These are phyloP conservation scores for Ustilago cynodontis DNA, from an alignment of 1,284 basidiomycete genomes.

Conservation along the genomic window DNA sequence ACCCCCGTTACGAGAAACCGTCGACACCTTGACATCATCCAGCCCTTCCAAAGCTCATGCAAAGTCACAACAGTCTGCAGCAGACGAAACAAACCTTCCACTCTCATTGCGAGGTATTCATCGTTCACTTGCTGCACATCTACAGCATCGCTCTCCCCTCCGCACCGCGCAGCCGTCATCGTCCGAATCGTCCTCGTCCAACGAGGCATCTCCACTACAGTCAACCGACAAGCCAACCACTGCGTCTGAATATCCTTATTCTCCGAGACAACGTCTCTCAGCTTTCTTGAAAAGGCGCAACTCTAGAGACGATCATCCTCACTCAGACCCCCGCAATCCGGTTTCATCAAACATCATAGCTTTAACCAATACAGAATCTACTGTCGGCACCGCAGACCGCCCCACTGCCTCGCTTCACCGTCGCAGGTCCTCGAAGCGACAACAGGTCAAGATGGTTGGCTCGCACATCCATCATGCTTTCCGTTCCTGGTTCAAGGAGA, in stretches of 20 bases:
- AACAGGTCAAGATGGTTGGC: conserved; percentile 61
- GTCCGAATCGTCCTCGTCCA: not conserved
- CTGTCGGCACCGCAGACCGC: not conserved
- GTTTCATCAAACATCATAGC: not conserved
- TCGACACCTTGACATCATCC: not conserved
- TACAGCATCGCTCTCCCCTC: conserved; percentile 20
- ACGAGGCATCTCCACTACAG: not conserved
- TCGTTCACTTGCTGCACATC: conserved; percentile 29
- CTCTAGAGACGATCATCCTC: conserved; percentile 6
- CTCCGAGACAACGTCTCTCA: conserved; percentile 20
- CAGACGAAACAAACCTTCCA: conserved; percentile 5
- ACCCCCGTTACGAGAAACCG: not conserved
- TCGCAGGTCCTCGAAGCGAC: conserved; percentile 32
- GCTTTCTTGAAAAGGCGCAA: conserved; percentile 21
- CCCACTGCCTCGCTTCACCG: conserved; percentile 21
- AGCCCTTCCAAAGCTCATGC: not conserved
- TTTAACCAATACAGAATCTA: not conserved
- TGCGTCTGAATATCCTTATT: conserved; percentile 6
- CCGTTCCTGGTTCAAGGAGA: conserved; percentile 65
- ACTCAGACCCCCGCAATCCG: not conserved
- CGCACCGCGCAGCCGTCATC: not conserved
- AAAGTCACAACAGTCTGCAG: not conserved
- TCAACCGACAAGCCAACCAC: not conserved
- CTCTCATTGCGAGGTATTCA: conserved; percentile 23
- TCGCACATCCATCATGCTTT: conserved; percentile 63